A percentile compares a stretch with the other conserved stretches of the same genome.
These are phyloP conservation scores for Volvox africanus DNA, from an alignment of 139 green algal species.

Conservation along the genomic window DNA sequence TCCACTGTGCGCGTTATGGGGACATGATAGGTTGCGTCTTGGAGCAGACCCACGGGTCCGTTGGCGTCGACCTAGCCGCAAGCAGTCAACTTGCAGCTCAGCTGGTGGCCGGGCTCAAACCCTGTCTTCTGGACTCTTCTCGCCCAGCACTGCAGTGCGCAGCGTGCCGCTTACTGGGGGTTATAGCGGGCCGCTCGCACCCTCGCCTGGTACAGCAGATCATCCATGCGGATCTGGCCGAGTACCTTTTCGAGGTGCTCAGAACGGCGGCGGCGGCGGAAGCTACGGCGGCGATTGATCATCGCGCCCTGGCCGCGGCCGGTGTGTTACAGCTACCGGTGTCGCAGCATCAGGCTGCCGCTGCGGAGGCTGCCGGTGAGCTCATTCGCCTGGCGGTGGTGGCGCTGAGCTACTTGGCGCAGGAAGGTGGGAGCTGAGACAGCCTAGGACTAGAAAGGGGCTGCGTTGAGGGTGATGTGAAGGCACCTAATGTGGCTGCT, in stretches of 20 bases:
- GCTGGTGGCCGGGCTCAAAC: slow-evolving; percentile 29
- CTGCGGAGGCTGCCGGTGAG: not conserved
- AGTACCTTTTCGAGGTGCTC: slow-evolving; percentile 43
- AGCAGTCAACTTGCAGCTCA: not conserved
- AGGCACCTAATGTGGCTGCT: too few relatives aligned
- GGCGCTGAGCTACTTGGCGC: slow-evolving; percentile 12
- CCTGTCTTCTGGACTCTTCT: slow-evolving; percentile 16
- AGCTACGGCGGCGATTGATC: not conserved
- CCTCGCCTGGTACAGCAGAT: slow-evolving; percentile 13
- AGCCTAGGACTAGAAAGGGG: too few relatives aligned
- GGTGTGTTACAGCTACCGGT: not conserved
- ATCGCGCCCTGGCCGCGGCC: not conserved
- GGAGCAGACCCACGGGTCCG: not conserved
- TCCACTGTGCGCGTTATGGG: too few relatives aligned
- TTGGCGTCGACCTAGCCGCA: slow-evolving; percentile 1
- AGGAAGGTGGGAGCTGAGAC: not conserved
- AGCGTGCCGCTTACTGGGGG: not conserved
- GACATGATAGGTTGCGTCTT: not conserved
- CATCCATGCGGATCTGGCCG: not conserved
- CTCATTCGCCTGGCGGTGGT: not conserved
- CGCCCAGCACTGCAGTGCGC: not conserved
- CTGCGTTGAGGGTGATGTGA: too few relatives aligned
- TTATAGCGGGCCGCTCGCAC: not conserved
- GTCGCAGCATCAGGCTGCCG: not conserved
- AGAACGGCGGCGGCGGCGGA: not conserved